A percentile compares a stretch with the other conserved stretches of the same genome.
Conservation (phyloP, 73 alveolate genomes). For the Tetrahymena thermophila region DNA sequence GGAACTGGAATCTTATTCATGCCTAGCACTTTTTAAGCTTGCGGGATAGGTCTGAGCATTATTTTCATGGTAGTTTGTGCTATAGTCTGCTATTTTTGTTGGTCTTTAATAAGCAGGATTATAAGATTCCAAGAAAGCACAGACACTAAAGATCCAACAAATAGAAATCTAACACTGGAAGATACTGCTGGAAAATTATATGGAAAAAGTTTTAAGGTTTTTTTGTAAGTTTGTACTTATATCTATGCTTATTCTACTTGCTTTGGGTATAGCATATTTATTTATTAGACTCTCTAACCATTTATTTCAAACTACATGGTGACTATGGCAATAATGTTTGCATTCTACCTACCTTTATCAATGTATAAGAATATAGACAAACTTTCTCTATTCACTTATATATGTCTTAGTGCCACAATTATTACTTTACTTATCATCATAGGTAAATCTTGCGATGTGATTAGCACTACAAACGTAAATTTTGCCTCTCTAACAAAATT, state of each 20-base stretch:
- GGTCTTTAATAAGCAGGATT: not conserved
- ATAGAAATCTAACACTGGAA: not conserved
- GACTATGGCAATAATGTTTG: not conserved
- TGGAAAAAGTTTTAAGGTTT: not conserved
- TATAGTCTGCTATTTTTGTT: not conserved
- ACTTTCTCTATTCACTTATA: not conserved
- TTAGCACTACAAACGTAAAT: not conserved
- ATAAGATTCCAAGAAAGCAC: not conserved
- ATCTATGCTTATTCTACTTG: not conserved
- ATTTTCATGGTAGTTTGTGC: not conserved
- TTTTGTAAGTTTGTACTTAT: not conserved
- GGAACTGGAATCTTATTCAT: not conserved
- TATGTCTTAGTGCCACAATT: not conserved
- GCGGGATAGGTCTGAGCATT: not conserved
- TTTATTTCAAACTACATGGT: not conserved
- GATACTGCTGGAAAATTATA: not conserved
- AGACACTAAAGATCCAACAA: not conserved
- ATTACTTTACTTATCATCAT: not conserved
- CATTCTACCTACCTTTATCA: not conserved
- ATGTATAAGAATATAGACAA: not conserved
- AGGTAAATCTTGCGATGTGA: not conserved
- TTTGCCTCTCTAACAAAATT: not conserved
- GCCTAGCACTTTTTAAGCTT: not conserved
- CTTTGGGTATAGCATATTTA: not conserved
- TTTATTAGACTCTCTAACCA: not conserved